These are phyloP conservation scores for Fragaria iinumae DNA, from an alignment of 306 rosid species.

Conservation along the genomic window DNA sequence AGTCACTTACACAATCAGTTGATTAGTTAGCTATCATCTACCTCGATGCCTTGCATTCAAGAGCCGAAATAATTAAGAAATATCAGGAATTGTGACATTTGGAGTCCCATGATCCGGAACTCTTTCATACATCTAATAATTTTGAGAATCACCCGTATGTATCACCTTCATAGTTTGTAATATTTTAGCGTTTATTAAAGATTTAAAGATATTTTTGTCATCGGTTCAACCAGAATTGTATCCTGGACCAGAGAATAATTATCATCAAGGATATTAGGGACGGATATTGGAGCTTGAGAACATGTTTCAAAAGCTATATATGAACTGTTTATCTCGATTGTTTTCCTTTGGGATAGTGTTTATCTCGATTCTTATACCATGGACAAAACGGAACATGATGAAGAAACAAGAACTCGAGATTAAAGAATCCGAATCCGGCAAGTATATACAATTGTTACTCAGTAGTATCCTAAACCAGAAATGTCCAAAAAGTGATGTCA, in stretches of 20 bases:
- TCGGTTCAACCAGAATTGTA: no score
- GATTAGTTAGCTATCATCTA: not conserved
- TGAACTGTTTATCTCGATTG: no score
- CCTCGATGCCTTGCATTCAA: not conserved
- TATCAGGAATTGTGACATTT: not conserved
- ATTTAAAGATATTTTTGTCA: no score
- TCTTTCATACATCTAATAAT: no score
- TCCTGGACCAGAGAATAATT: no score
- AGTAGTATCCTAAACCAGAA: not conserved
- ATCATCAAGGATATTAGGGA: no score
- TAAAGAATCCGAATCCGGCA: not conserved
- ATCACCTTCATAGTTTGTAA: no score
- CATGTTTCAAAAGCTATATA: not conserved
- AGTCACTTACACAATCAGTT: not conserved
- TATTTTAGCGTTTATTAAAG: no score
- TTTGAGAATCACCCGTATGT: no score
- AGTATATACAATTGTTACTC: slow-evolving; percentile 1
- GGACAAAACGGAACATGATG: not conserved
- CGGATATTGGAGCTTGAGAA: not conserved
- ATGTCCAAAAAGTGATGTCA: not conserved
- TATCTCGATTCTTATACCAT: not conserved
- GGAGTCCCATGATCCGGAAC: no score
- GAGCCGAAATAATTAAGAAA: not conserved
- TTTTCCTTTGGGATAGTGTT: no score
- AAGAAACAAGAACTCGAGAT: not conserved